These are phyloP conservation scores for Centaurea solstitialis DNA, from an alignment of 129 eudicot species.

Conservation along the genomic window DNA sequence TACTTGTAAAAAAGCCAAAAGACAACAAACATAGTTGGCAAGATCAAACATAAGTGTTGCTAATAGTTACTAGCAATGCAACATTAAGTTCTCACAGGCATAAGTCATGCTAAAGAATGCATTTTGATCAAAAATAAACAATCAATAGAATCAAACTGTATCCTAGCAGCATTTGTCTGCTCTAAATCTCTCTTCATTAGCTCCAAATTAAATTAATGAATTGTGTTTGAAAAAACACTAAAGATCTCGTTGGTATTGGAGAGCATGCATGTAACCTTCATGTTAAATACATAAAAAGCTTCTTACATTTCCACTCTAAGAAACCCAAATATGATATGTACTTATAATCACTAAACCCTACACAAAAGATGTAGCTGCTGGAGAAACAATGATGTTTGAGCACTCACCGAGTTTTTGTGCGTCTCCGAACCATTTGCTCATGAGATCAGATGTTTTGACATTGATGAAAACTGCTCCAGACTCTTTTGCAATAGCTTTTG, in stretches of 20 bases:
- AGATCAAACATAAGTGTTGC: background rate
- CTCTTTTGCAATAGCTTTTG: slow-evolving; percentile 95
- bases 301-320: background rate
- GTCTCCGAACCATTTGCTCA: slow-evolving; percentile 99
- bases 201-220: background rate
- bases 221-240: background rate
- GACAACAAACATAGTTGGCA: background rate
- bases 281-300: background rate
- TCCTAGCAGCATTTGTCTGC: background rate
- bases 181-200: background rate
- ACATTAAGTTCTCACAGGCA: background rate
- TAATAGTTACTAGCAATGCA: background rate
- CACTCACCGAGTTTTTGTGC: slow-evolving; percentile 82
- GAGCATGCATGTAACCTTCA: background rate
- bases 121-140: background rate
- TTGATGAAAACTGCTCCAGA: slow-evolving; percentile 94
- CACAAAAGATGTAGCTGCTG: background rate
- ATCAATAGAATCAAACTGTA: background rate
- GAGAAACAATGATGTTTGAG: background rate
- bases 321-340: background rate
- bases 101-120: background rate
- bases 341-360: background rate
- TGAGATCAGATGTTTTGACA: slow-evolving; percentile 78
- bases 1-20: background rate
- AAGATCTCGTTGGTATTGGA: background rate